Evolutionary conservation across 1,284 basidiomycete species (phyloP).

Genomic region (Austroboletus niveus): DNA sequence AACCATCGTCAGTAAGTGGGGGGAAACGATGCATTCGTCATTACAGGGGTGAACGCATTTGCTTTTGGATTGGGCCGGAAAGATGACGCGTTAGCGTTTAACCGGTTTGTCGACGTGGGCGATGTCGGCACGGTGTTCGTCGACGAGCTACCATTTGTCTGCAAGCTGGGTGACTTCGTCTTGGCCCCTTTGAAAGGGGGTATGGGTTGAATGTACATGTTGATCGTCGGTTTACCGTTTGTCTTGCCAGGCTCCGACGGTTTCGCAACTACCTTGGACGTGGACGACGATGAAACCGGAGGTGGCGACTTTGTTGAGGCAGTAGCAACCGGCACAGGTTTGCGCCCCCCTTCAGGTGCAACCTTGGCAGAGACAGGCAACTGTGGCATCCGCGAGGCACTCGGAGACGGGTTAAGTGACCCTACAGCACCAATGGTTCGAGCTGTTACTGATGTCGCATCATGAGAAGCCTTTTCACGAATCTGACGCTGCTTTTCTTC

Average conservation of each 20-base stretch:
- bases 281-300: conserved; percentile 26
- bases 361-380: conserved; percentile 24
- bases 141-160: conserved; percentile 29
- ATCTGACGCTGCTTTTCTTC: conserved; percentile 84
- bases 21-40: conserved; percentile 21
- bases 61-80: conserved; percentile 85
- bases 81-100: conserved; percentile 76
- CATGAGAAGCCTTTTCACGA: conserved; percentile 70
- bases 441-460: conserved; percentile 62
- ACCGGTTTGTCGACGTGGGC: conserved; percentile 43
- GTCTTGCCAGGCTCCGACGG: conserved; percentile 25
- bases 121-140: conserved; percentile 39
- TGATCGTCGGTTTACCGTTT: conserved; percentile 39
- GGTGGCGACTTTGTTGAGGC: conserved; percentile 36
- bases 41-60: conserved; percentile 69
- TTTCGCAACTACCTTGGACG: conserved; percentile 34
- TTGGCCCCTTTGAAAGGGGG: conserved; percentile 85
- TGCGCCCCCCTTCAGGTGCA: conserved; percentile 25
- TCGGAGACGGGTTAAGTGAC: conserved; percentile 35
- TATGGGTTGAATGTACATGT: conserved; percentile 84
- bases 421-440: conserved; percentile 58
- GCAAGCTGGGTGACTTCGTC: conserved; percentile 33
- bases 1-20: conserved; percentile 23
- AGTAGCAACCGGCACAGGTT: conserved; percentile 35
- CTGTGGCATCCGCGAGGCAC: conserved; percentile 35